phyloP scores from a whole-genome alignment of 805 yeast species.

The Saccharomyces mikatae region DNA sequence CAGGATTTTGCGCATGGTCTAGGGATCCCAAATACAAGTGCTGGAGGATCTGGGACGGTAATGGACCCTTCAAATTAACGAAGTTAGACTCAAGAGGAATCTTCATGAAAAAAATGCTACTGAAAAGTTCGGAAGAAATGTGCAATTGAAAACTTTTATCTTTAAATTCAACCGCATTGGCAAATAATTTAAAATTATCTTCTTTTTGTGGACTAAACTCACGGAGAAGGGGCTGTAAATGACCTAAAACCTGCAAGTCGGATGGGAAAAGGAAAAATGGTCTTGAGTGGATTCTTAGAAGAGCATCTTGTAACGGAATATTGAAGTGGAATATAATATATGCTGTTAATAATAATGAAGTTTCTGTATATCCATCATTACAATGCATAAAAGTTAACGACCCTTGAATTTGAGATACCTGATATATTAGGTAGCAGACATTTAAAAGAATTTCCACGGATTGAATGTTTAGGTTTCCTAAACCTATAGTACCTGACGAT shows the following conservation, averaged over 20 bases:
- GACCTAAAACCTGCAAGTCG: constrained; percentile 59
- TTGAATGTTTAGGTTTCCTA: constrained; percentile 62
- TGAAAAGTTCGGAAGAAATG: constrained; percentile 27
- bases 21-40: constrained; percentile 81
- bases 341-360: constrained; percentile 65
- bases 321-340: constrained; percentile 65
- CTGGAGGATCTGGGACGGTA: constrained; percentile 78
- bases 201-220: constrained; percentile 46
- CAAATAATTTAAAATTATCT: constrained; percentile 3
- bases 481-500: constrained; percentile 72
- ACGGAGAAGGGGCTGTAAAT: constrained; percentile 54
- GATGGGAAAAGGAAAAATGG: constrained; percentile 79
- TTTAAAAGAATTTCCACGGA: constrained; percentile 65
- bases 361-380: constrained; percentile 88
- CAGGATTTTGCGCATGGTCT: constrained; percentile 67
- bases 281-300: constrained; percentile 63
- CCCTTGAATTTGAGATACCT: constrained; percentile 11
- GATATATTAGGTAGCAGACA: constrained; percentile 43
- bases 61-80: constrained; percentile 45
- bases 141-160: constrained; percentile 10
- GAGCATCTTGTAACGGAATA: constrained; percentile 53
- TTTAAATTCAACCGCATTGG: not conserved
- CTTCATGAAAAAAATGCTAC: constrained; percentile 28
- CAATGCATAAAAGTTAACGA: constrained; percentile 59
- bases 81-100: constrained; percentile 22